phyloP scores from a whole-genome alignment of 768 basidiomycete species.

The Termitomyces sp. region DNA sequence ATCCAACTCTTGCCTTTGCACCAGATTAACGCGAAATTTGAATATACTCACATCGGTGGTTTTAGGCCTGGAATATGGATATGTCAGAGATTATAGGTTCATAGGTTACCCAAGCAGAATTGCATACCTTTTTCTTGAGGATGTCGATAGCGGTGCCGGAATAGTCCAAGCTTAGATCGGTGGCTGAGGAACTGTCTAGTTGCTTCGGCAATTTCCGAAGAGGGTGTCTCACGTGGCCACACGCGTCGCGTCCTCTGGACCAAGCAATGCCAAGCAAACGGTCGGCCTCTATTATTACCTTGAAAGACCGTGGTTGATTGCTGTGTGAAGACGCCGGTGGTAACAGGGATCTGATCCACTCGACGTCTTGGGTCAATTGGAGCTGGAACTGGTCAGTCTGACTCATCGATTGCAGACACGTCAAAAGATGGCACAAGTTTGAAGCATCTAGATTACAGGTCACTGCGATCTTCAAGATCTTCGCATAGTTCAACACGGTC shows the following conservation, averaged over 20 bases:
- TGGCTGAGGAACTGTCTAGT: constrained; percentile 35
- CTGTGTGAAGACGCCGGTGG: background rate
- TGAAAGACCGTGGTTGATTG: background rate
- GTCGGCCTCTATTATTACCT: background rate
- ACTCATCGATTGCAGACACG: background rate
- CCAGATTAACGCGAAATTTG: background rate
- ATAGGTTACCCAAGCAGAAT: constrained; percentile 4
- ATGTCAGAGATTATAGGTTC: constrained; percentile 4
- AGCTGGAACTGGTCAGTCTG: background rate
- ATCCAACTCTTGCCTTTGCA: background rate
- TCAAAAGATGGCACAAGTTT: background rate
- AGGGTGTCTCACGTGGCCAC: background rate
- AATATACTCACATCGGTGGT: constrained; percentile 27
- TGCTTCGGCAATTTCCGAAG: constrained; percentile 25
- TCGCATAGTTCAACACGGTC: background rate
- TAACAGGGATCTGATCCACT: background rate
- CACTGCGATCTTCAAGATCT: background rate
- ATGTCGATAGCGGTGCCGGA: constrained; percentile 48
- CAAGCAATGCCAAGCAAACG: background rate
- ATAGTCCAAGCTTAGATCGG: constrained; percentile 19
- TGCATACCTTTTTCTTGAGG: constrained; percentile 41
- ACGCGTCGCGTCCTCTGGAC: background rate
- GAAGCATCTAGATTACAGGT: background rate
- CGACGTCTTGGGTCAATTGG: no score
- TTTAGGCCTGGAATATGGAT: constrained; percentile 6